Percentiles rank a stretch among this genome's conserved stretches.
Conservation (phyloP, 768 basidiomycete genomes). For the Lentinula aciculospora region DNA sequence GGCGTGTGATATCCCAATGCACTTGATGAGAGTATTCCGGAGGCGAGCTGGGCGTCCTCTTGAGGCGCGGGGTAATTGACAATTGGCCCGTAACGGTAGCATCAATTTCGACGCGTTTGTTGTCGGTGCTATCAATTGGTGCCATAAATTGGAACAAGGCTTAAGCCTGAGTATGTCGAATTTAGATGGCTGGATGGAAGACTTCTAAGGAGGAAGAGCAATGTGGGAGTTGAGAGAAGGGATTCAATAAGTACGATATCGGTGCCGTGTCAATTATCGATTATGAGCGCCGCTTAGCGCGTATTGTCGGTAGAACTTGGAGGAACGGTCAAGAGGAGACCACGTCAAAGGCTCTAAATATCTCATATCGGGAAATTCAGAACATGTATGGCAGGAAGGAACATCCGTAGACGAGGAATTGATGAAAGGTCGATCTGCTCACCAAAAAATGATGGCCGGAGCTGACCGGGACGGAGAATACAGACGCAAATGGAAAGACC, state of each 20-base stretch:
- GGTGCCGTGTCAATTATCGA: not conserved
- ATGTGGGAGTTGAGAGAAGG: not conserved
- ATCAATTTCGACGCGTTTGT: not conserved
- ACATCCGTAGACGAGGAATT: no score
- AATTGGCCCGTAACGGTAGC: no score
- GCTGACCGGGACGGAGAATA: no score
- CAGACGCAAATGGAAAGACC: no score
- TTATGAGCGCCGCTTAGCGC: not conserved
- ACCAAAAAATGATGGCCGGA: no score
- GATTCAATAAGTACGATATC: not conserved
- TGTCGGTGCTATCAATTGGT: not conserved
- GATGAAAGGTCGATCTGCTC: no score
- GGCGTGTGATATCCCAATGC: not conserved
- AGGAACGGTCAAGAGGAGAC: not conserved
- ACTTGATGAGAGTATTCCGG: constrained; percentile 6
- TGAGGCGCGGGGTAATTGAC: not conserved
- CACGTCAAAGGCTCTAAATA: not conserved
- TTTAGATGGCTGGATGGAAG: not conserved
- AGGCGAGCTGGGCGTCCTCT: constrained; percentile 1
- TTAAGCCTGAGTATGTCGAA: no score
- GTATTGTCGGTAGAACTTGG: not conserved
- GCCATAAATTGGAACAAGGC: not conserved
- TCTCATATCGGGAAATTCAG: not conserved
- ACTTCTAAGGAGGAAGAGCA: not conserved
- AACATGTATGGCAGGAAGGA: not conserved